These are phyloP conservation scores for Cnidoscolus chayamansa DNA, from an alignment of 441 rosid genomes.

Conservation along the genomic window DNA sequence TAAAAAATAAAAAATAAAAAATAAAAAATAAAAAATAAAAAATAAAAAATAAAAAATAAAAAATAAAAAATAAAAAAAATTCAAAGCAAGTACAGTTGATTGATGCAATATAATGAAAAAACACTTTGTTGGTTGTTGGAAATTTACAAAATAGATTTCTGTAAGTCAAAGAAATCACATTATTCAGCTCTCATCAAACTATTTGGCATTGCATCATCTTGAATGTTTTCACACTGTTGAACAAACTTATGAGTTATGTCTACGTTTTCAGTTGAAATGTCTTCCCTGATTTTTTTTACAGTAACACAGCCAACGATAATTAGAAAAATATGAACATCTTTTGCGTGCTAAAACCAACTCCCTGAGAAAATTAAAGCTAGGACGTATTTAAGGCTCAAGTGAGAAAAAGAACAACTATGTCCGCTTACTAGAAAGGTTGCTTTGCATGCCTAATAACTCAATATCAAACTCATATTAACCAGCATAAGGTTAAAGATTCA, in stretches of 20 bases:
- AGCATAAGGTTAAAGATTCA: not conserved
- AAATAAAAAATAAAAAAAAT: slow-evolving; percentile 7
- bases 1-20: too few relatives aligned
- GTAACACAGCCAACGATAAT: not conserved
- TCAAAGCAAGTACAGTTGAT: slow-evolving; percentile 12
- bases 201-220: not conserved
- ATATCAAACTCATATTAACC: not conserved
- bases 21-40: slow-evolving; percentile 9
- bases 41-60: too few relatives aligned
- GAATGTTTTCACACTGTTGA: not conserved
- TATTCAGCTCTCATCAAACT: not conserved
- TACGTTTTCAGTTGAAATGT: slow-evolving; percentile 6
- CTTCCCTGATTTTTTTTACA: not conserved
- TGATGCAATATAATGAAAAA: not conserved
- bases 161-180: not conserved
- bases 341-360: not conserved
- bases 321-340: not conserved
- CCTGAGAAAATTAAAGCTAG: not conserved
- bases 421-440: not conserved
- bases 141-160: not conserved
- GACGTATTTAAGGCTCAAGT: not conserved
- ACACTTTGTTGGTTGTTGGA: not conserved
- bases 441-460: not conserved
- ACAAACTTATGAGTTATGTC: not conserved
- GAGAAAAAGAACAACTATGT: not conserved